A percentile compares a stretch with the other conserved stretches of the same genome.
Conservation (phyloP, 306 rosid genomes). For the barrel medic (Medicago truncatula) region DNA sequence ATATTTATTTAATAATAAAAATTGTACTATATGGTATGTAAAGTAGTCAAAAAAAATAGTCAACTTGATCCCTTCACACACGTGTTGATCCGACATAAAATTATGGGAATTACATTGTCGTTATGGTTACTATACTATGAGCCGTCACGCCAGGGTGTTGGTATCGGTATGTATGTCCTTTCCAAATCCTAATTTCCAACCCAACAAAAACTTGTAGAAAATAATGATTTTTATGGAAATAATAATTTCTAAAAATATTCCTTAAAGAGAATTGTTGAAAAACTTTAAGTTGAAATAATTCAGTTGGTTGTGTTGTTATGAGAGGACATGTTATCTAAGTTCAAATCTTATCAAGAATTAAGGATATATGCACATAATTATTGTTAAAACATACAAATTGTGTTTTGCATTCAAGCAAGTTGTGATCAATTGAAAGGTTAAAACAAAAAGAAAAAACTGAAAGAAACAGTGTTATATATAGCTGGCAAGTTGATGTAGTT, state of each 20-base stretch:
- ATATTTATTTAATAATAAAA: no score
- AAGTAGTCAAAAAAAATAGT: constrained; percentile 1
- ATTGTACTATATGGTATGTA: background rate
- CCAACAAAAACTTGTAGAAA: background rate
- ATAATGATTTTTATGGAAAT: no score
- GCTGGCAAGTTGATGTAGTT: constrained; percentile 1
- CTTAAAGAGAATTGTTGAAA: background rate
- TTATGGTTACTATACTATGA: constrained; percentile 47
- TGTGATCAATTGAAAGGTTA: background rate
- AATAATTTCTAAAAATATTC: background rate
- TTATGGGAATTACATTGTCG: constrained; percentile 58
- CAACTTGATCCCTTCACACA: constrained; percentile 55
- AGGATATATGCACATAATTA: background rate
- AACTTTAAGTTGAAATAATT: background rate
- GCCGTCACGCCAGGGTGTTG: constrained; percentile 25
- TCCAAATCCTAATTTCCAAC: constrained; percentile 12
- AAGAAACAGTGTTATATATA: constrained; percentile 12
- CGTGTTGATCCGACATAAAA: constrained; percentile 64
- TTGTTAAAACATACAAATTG: constrained; percentile 1
- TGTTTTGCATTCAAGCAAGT: background rate
- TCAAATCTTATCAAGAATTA: constrained; percentile 15
- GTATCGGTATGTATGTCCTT: background rate
- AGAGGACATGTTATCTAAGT: constrained; percentile 25
- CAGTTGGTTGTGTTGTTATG: constrained; percentile 13
- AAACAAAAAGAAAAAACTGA: constrained; percentile 4